Base-by-base conservation (phyloP, 768 basidiomycete genomes). In the Auricularia cornea region DNA sequence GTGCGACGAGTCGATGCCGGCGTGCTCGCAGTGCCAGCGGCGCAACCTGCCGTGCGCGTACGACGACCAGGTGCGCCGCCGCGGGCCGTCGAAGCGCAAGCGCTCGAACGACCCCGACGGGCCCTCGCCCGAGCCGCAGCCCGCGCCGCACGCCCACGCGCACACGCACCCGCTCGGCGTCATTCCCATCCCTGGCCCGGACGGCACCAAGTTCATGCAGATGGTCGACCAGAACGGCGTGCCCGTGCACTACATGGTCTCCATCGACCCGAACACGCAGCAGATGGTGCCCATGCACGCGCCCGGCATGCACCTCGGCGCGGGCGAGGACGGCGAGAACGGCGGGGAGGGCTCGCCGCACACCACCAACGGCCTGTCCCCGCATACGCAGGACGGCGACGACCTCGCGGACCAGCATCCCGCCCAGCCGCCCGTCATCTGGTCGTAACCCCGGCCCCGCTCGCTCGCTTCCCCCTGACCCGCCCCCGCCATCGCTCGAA, bases 1-100 rank as follows among this genome's bases (percentile, higher is more conserved):
- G 62, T 62, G 62, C 35, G 62, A 62, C 62, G 54, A 62, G 54
- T 33, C n/a, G 16, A 56, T 26, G 38, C 62, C 62, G 6, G 30
- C 62, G 26, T 62, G 62, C 52, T 29, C 56, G 44, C 41, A 31
- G 14, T 62, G 62, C 56, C 29, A 33, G 33, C 52, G 54, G 16
- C 54, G 52, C 20, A 33, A 40, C 33, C 30, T 56, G n/a, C 32
- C 52, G 18, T 62, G 62, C 52, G 14, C 16, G 11, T 62, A 62
- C 28, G 62, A 62, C 40, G 54, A 62, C 12, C 11, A 26, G 14
- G n/a, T 44, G 12, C 61, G 61, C 48, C 52, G 48, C 51, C 61
- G 61, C 8, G 61, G 61, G 3, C 51, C 51, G 20, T 52, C 54
- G 8, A 57, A 57, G 54, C 26, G 26, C 26, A 57, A 57, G 54